Base-by-base conservation (phyloP, 108 stramenopile species). In the Fistulifera solaris region DNA sequence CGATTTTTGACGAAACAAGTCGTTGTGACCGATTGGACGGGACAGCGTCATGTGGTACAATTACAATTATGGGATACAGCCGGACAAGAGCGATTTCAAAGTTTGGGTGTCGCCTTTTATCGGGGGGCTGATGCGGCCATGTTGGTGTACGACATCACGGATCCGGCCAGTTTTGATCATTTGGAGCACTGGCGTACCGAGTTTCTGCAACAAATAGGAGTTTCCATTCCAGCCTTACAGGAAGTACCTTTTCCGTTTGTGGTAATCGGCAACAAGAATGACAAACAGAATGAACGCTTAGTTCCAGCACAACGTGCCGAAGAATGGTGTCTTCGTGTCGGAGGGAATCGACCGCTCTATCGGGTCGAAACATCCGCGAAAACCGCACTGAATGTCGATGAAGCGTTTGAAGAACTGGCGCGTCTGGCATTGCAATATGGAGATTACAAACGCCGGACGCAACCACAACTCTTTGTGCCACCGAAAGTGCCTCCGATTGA, bases 41-140 rank as follows among this genome's bases (percentile, higher is more conserved):
- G 81, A 22, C 64, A 69, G 31, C 62, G 74, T 10, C 64, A 80
- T 54, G 55, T 85, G 10, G 94, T 95, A 21, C 96, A 88, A 25
- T 67, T 98, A 2, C 87, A 96, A 77, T 97, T 99, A 56, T 99
- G 99, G 99, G 99, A 99, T 67, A 99, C 99, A 0, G 98, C 98
- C 11, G 98, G 98, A 18, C 96, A 93, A 67, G 98, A 99, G 75
- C 74, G 97, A 43, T 99, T 99, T 72, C 94, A 97, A 69, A 81
- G 78, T 17, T 67, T 99, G 23, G 98, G 98, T 7, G 79, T 85
- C 17, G 95, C 93, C 23, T 99, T 99, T 71, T 99, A 99, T 69
- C 73, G 98, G 40, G 97, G 97, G 19, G 94, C 96, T 24, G 96
- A 99, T 79, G 97, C 94, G 1, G 95, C 95, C 58, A 75, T 98